Evolutionary conservation across 2,329 filamentous ascomycete species (phyloP).

Genomic region (Coleophoma cylindrospora): DNA sequence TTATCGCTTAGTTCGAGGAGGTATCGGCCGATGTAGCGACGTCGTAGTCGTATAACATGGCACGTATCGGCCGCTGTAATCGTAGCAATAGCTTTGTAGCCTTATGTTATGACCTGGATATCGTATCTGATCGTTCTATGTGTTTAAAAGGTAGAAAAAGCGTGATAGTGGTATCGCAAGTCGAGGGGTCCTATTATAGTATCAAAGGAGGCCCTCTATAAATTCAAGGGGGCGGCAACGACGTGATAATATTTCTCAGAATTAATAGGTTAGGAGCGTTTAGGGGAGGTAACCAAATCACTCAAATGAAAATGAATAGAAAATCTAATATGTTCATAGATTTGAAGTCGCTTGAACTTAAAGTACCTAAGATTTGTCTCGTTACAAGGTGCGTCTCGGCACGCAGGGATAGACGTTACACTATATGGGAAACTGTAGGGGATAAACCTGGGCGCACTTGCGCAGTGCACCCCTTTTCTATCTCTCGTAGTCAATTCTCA

Average conservation of each 20-base stretch:
- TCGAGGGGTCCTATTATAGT: conserved; percentile 8
- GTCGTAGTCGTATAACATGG: too few species aligned
- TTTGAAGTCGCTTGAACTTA: conserved; percentile 10
- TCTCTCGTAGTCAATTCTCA: too few species aligned
- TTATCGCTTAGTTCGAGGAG: too few species aligned
- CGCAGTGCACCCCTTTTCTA: too few species aligned
- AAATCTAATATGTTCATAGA: conserved; percentile 6
- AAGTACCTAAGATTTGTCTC: conserved; percentile 12
- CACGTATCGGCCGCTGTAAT: too few species aligned
- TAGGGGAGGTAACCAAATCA: conserved; percentile 5
- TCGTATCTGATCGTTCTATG: conserved; percentile 7
- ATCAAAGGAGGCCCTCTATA: conserved; percentile 4
- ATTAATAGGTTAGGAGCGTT: not conserved
- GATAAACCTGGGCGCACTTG: too few species aligned
- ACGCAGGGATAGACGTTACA: conserved; percentile 11
- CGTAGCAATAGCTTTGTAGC: too few species aligned
- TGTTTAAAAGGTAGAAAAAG: conserved; percentile 5
- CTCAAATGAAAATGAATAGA: conserved; percentile 9
- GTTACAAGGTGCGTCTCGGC: conserved; percentile 11
- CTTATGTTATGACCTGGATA: conserved; percentile 3
- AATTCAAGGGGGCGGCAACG: conserved; percentile 1
- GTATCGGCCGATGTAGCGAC: too few species aligned
- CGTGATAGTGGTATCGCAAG: conserved; percentile 2
- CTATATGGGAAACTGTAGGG: too few species aligned
- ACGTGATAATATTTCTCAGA: conserved; percentile 7